Evolutionary conservation across 805 yeast species (phyloP).

Genomic region (Candida tammaniensis): DNA sequence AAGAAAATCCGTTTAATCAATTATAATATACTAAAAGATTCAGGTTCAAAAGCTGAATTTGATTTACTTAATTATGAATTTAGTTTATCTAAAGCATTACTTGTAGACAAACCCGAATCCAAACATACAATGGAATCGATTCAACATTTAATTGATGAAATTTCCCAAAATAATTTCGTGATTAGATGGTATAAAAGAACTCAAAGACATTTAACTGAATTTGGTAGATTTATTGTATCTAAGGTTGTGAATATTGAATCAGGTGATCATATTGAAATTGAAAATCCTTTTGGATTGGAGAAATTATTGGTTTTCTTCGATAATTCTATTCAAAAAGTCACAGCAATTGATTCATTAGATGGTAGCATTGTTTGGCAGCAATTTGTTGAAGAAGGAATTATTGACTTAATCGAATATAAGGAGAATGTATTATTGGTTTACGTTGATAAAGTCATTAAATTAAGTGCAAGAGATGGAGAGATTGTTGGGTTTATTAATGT

Average conservation of each 20-base stretch:
- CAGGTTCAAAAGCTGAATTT: not conserved
- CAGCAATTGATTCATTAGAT: conserved; percentile 41
- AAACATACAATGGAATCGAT: conserved; percentile 24
- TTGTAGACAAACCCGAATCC: conserved; percentile 31
- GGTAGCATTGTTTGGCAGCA: conserved; percentile 41
- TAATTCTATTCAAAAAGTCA: conserved; percentile 21
- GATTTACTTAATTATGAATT: conserved; percentile 5
- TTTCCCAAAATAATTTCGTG: conserved; percentile 17
- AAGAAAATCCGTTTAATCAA: not conserved
- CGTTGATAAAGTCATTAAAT: conserved; percentile 7
- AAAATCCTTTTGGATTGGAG: conserved; percentile 26
- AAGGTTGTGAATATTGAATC: conserved; percentile 3
- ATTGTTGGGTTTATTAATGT: conserved; percentile 11
- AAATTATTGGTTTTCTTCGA: conserved; percentile 28
- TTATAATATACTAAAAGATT: conserved; percentile 7
- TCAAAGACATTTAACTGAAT: conserved; percentile 30
- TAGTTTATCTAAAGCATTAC: conserved; percentile 8
- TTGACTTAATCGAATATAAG: conserved; percentile 13
- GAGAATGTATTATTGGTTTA: conserved; percentile 15
- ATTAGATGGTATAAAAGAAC: conserved; percentile 28
- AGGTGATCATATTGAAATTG: conserved; percentile 4
- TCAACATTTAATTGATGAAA: conserved; percentile 31
- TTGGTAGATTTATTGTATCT: conserved; percentile 26
- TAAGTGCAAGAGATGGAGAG: conserved; percentile 18
- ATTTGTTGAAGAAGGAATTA: conserved; percentile 10